Base-by-base conservation (phyloP, 495 filamentous ascomycete species). In the Antarctomyces pellizariae region DNA sequence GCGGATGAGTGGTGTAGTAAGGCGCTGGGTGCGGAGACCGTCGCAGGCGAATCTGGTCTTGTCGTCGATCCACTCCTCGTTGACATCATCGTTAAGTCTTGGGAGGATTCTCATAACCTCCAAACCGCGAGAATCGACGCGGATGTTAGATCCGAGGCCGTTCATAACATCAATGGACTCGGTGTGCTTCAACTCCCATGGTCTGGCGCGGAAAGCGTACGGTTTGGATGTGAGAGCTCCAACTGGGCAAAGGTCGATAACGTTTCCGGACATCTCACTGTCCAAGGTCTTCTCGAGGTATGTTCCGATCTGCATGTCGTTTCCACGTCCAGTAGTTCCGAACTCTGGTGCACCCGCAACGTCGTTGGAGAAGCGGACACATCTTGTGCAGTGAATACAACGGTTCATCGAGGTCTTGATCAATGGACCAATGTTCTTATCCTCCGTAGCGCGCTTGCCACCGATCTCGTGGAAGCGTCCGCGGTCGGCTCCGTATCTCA, bases 361-460 rank as follows among this genome's bases (percentile, higher is more conserved):
- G 47, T 97, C 86, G 49, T 93, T 97, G 44, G 86, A 78, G 50
- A 97, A 97, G 38, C 86, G 80, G 35, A 97, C 67, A 52, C 86
- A 97, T 43, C 86, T 68, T 38, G 86, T 95, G 57, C 86, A 97
- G 54, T 97, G 86, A 45, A 97, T 97, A 56, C 86, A 97, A 44
- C 86, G 62, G 56, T 95, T 97, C 86, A 97, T 97, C n/a, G 89
- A 95, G 9, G 86, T 97, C 61, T 97, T 97, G 47, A 97, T 72
- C 31, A 97, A 50, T n/a, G 86, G 86, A 4, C 86, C 86, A 37
- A 97, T 92, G 45, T 95, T 95, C 63, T 97, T 97, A 49, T 97
- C 86, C 57, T 97, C 86, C 16, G 92, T 80, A 3, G 78, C 86
- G 49, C 86, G 75, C 64, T 97, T 97, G 39, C 86, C 86, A 22